These are phyloP conservation scores for Kernera saxatilis DNA, from an alignment of 345 rosid genomes.

Conservation along the genomic window DNA sequence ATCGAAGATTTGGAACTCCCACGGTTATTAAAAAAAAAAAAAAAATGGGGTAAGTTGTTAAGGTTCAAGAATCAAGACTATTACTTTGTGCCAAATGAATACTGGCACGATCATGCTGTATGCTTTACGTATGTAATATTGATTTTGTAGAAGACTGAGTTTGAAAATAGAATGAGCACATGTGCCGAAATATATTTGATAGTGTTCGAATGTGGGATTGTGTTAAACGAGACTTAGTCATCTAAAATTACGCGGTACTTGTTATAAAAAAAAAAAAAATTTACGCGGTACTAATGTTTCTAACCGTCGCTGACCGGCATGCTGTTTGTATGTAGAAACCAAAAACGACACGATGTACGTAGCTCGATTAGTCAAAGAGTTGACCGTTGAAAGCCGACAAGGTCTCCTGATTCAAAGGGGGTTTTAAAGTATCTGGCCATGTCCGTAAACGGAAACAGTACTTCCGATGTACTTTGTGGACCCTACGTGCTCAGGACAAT, in stretches of 20 bases:
- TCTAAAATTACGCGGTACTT: constrained; percentile 16
- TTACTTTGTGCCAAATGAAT: not conserved
- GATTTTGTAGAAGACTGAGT: not conserved
- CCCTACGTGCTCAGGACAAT: not conserved
- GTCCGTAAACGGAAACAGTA: constrained; percentile 28
- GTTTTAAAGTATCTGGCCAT: constrained; percentile 9
- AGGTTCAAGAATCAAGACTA: not conserved
- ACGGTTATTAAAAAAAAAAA: too few relatives aligned
- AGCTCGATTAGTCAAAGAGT: constrained; percentile 7
- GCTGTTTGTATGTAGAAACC: not conserved
- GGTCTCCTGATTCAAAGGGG: constrained; percentile 13
- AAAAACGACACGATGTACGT: not conserved
- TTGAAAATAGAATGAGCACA: not conserved
- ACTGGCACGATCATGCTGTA: not conserved
- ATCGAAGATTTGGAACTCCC: too few relatives aligned
- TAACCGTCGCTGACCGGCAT: not conserved
- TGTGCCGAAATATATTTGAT: not conserved
- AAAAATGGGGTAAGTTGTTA: too few relatives aligned
- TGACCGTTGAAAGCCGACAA: constrained; percentile 24
- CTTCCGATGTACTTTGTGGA: constrained; percentile 17
- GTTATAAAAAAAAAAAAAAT: not conserved
- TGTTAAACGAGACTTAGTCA: constrained; percentile 6
- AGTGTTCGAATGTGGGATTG: not conserved
- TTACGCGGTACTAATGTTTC: constrained; percentile 10
- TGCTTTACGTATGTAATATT: not conserved